Evolutionary conservation across 2,329 filamentous ascomycete genomes (phyloP), one percentile per base, ranked within the genome.

Genomic region (Aureobasidium sp.): DNA sequence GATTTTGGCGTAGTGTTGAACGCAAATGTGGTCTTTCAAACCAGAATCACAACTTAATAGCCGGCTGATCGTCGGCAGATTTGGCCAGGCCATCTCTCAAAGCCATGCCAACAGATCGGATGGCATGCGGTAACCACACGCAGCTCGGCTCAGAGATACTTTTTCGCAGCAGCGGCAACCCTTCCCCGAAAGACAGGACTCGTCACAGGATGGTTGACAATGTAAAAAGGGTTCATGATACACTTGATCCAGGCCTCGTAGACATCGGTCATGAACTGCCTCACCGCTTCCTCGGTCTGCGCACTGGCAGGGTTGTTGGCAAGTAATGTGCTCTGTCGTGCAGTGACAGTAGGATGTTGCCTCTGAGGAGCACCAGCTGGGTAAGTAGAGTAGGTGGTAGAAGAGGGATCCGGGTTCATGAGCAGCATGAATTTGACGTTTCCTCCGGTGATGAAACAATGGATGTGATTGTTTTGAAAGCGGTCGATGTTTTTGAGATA

Each of bases 191-290:
- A 98, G 1, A 96, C 80, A 0, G 89, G 86, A 70, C 90, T 97
- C 65, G 79, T 83, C 49, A 98, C 84, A 61, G 88, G 84, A 77
- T 86, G 86, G 59, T 95, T 91, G 53, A 85, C 81, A 51, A 79
- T 78, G 74, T 96, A 97, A 69, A 98, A 98, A 0, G 93, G 93
- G 66, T 83, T 97, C 93, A 98, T 97, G 55, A 90, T 83, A 11
- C 90, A 88, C 78, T 98, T 98, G 59, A 95, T 81, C 85, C 91
- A 98, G 61, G 84, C 89, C 72, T 98, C 93, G 72, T 96, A 97
- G 11, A 96, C 87, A 67, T 98, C 93, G 14, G 80, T 78, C 74
- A 98, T 95, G 74, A 97, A 98, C 70, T 88, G 88, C 67, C 89
- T 84, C 62, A 97, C 87, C 4, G 93, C 91, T 73, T 98, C 93